Evolutionary conservation across 768 basidiomycete species (phyloP).

Genomic region (Psilocybe cyanescens): DNA sequence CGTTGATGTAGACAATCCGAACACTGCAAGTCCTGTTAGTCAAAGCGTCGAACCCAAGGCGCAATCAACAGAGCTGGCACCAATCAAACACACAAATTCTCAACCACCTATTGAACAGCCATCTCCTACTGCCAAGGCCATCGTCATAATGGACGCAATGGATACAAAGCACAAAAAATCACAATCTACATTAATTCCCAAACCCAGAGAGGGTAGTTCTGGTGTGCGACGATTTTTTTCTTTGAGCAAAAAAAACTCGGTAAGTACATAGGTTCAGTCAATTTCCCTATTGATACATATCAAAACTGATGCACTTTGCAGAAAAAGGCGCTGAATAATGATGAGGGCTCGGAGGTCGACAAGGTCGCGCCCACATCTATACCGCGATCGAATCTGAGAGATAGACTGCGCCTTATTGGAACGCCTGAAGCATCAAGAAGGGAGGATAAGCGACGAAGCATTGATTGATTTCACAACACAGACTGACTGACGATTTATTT

Average conservation of each 20-base stretch:
- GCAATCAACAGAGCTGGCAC: background rate
- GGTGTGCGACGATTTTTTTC: slow-evolving; percentile 42
- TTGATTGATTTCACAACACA: slow-evolving; percentile 27
- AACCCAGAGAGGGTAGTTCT: slow-evolving; percentile 21
- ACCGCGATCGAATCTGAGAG: slow-evolving; percentile 33
- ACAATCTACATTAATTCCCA: slow-evolving; percentile 20
- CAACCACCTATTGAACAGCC: slow-evolving; percentile 15
- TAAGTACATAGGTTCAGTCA: slow-evolving; percentile 26
- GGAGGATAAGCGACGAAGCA: slow-evolving; percentile 38
- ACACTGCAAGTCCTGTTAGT: background rate
- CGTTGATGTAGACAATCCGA: slow-evolving; percentile 53
- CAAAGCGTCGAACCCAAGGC: background rate
- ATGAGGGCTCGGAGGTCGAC: slow-evolving; percentile 12
- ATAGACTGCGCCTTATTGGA: slow-evolving; percentile 36
- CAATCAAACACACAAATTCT: slow-evolving; percentile 21
- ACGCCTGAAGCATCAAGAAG: slow-evolving; percentile 42
- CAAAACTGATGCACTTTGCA: slow-evolving; percentile 3
- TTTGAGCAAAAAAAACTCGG: slow-evolving; percentile 40
- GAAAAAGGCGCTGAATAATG: slow-evolving; percentile 19
- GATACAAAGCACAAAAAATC: slow-evolving; percentile 48
- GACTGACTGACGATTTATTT: background rate
- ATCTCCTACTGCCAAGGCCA: slow-evolving; percentile 61
- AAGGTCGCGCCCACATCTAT: slow-evolving; percentile 21
- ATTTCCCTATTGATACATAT: background rate
- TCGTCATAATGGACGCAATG: slow-evolving; percentile 62